phyloP scores from a whole-genome alignment of 257 asterid genomes.

The Plantago major region DNA sequence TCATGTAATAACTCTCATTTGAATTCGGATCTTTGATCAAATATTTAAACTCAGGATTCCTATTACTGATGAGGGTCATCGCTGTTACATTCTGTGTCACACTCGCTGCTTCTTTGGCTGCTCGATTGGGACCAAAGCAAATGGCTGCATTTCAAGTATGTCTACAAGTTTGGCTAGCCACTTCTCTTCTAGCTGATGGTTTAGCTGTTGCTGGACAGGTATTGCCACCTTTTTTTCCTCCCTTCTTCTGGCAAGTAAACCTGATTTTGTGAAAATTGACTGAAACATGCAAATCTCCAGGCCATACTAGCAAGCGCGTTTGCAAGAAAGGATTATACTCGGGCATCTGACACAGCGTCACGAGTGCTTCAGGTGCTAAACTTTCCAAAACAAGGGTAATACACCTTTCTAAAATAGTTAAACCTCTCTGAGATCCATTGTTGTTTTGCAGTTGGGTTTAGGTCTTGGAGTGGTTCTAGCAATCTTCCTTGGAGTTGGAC shows the following conservation, averaged over 20 bases:
- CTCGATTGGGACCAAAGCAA: constrained; percentile 60
- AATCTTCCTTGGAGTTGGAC: constrained; percentile 49
- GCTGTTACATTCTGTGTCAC: constrained; percentile 86
- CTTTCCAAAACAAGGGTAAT: not conserved
- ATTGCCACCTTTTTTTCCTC: not conserved
- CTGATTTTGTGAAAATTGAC: not conserved
- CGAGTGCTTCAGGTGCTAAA: constrained; percentile 56
- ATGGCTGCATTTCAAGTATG: constrained; percentile 95
- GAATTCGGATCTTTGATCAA: not conserved
- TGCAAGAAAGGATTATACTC: constrained; percentile 49
- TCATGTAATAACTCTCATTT: not conserved
- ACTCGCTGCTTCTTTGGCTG: constrained; percentile 77
- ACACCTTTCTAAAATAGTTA: not conserved
- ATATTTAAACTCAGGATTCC: constrained; percentile 37
- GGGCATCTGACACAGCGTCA: constrained; percentile 46
- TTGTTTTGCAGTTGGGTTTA: constrained; percentile 51
- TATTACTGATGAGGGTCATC: constrained; percentile 67
- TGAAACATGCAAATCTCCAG: constrained; percentile 19
- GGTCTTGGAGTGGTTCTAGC: constrained; percentile 57
- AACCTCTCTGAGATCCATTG: constrained; percentile 3
- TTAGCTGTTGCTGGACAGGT: constrained; percentile 92
- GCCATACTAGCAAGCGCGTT: constrained; percentile 76
- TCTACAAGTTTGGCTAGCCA: constrained; percentile 82
- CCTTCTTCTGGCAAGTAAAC: not conserved
- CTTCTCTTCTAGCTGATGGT: constrained; percentile 82